phyloP scores from a whole-genome alignment of 2,329 filamentous ascomycete species.

The Hypomyces perniciosus region DNA sequence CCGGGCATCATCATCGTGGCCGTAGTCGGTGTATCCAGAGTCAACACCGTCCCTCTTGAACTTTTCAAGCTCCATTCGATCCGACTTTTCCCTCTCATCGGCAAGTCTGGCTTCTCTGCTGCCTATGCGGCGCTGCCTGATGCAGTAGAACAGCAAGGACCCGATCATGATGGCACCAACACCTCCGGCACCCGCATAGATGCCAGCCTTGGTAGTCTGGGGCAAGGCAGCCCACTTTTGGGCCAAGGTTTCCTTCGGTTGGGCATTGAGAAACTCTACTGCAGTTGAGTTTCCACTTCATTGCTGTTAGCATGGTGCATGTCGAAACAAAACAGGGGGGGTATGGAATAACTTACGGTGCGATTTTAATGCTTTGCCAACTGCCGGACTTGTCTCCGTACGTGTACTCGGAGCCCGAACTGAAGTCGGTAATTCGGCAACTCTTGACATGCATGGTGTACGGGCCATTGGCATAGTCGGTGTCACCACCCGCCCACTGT shows the following conservation, averaged over 20 bases:
- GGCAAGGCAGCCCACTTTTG: conserved; percentile 52
- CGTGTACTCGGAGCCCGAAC: conserved; percentile 58
- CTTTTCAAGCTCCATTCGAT: conserved; percentile 46
- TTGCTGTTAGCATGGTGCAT: conserved; percentile 17
- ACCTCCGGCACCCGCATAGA: conserved; percentile 44
- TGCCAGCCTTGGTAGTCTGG: conserved; percentile 41
- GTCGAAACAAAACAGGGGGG: background rate
- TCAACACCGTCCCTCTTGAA: conserved; percentile 43
- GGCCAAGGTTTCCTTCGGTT: conserved; percentile 37
- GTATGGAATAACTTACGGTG: conserved; percentile 36
- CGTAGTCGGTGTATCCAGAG: conserved; percentile 33
- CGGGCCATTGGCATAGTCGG: conserved; percentile 59
- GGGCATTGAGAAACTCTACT: conserved; percentile 34
- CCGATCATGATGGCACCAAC: conserved; percentile 38
- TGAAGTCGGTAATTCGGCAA: conserved; percentile 49
- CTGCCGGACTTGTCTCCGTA: conserved; percentile 57
- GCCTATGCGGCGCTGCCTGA: conserved; percentile 49
- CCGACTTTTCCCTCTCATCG: conserved; percentile 37
- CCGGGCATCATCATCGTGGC: conserved; percentile 17
- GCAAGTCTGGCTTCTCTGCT: conserved; percentile 44
- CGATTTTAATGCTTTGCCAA: conserved; percentile 58
- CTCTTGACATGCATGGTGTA: conserved; percentile 71
- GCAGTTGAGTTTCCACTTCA: conserved; percentile 53
- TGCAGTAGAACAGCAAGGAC: conserved; percentile 45
- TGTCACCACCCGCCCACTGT: conserved; percentile 64